Conservation (phyloP, 2,329 filamentous ascomycete genomes). For the Sporothrix pallida region DNA sequence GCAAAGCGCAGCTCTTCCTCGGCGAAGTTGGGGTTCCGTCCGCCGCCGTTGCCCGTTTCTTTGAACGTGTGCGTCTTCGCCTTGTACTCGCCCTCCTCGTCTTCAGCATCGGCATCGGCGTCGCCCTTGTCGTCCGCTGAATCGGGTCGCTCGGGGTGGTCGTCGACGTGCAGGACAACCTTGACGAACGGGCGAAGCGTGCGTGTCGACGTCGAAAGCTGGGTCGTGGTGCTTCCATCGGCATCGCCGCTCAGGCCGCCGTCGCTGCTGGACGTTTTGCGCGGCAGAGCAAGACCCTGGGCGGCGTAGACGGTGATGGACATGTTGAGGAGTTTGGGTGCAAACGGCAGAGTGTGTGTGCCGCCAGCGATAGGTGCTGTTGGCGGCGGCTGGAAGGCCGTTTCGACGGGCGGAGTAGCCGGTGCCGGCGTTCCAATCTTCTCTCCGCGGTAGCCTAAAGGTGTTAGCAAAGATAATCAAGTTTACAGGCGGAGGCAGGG, state of each 20-base stretch:
- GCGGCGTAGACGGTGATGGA: slow-evolving; percentile 76
- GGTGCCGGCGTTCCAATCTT: slow-evolving; percentile 41
- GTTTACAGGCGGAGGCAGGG: background rate
- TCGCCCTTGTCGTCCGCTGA: background rate
- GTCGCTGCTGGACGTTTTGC: slow-evolving; percentile 34
- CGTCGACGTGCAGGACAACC: slow-evolving; percentile 82
- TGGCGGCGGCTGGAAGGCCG: slow-evolving; percentile 33
- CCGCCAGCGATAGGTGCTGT: background rate
- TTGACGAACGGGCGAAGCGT: slow-evolving; percentile 81
- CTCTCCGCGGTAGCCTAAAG: slow-evolving; percentile 48
- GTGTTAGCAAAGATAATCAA: too few species aligned
- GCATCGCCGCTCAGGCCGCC: background rate
- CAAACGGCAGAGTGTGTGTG: slow-evolving; percentile 43
- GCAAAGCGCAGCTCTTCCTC: slow-evolving; percentile 64
- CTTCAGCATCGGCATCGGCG: slow-evolving; percentile 52
- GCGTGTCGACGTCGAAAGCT: background rate
- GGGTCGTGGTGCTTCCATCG: slow-evolving; percentile 5
- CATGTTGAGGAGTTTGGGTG: slow-evolving; percentile 68
- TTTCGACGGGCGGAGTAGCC: slow-evolving; percentile 28
- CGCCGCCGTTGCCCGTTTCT: slow-evolving; percentile 49
- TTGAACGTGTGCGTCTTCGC: slow-evolving; percentile 51
- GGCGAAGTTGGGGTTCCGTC: slow-evolving; percentile 67
- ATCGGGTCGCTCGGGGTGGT: slow-evolving; percentile 37
- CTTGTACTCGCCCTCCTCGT: slow-evolving; percentile 63
- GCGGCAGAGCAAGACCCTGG: slow-evolving; percentile 73